phyloP scores from a whole-genome alignment of 2,329 filamentous ascomycete genomes.

The Cladosporium sp. region DNA sequence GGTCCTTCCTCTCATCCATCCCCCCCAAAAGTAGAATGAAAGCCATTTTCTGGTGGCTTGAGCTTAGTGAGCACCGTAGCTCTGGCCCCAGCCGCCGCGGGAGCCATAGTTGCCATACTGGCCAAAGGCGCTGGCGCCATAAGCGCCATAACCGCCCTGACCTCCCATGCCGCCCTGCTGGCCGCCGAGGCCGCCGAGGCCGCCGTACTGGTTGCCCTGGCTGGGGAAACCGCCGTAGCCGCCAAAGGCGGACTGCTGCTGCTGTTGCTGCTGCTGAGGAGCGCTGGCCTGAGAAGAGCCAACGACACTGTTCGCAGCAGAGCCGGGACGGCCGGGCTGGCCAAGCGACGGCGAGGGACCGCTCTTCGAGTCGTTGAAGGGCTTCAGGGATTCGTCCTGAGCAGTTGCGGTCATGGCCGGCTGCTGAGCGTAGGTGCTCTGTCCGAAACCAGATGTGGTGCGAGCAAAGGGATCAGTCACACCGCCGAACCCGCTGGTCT shows the following conservation, averaged over 20 bases:
- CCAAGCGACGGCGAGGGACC: constrained; percentile 55
- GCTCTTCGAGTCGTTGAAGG: constrained; percentile 47
- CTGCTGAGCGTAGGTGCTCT: constrained; percentile 45
- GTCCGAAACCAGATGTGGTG: constrained; percentile 50
- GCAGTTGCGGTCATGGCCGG: constrained; percentile 15
- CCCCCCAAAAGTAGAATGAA: neutral
- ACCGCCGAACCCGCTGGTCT: constrained; percentile 45
- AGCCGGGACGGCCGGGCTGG: constrained; percentile 57
- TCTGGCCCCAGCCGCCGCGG: constrained; percentile 27
- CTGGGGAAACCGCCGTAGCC: constrained; percentile 47
- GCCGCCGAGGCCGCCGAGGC: constrained; percentile 46
- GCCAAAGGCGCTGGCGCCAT: constrained; percentile 37
- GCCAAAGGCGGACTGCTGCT: constrained; percentile 53
- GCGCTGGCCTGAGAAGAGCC: constrained; percentile 38
- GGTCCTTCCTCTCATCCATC: neutral
- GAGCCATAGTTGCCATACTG: constrained; percentile 29
- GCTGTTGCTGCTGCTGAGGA: constrained; percentile 40
- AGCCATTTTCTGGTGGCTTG: neutral
- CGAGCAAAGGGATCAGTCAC: constrained; percentile 57
- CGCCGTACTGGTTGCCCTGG: constrained; percentile 46
- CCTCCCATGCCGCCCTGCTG: constrained; percentile 34
- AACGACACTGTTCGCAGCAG: constrained; percentile 53
- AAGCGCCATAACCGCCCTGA: constrained; percentile 38
- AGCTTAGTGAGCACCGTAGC: constrained; percentile 24
- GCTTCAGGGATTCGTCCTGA: constrained; percentile 51